Conservation (phyloP, 116 monocot genomes). For the Phalaenopsis hybrid region DNA sequence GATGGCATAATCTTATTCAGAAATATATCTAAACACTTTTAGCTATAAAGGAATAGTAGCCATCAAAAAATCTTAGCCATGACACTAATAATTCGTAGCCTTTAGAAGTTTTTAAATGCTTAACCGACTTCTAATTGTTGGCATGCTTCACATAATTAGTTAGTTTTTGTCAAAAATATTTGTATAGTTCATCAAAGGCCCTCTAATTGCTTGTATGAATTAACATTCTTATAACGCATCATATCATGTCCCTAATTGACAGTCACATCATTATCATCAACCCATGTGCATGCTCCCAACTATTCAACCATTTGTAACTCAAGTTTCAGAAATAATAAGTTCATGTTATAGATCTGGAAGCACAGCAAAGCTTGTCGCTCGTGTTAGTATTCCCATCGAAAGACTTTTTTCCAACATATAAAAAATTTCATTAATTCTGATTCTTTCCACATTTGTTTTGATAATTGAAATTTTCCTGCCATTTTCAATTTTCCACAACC, state of each 20-base stretch:
- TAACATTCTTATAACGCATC: neutral
- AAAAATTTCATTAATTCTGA: neutral
- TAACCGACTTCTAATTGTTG: neutral
- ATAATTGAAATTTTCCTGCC: neutral
- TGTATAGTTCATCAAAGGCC: neutral
- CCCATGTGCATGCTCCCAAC: slow-evolving; percentile 7
- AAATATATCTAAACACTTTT: neutral
- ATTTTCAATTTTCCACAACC: neutral
- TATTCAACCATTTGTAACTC: neutral
- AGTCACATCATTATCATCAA: slow-evolving; percentile 4
- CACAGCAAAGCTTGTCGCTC: neutral
- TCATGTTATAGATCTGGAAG: slow-evolving; percentile 8
- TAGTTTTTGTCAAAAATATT: neutral
- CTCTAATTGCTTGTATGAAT: neutral
- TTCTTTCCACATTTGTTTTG: neutral
- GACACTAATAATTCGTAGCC: neutral
- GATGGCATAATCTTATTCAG: neutral
- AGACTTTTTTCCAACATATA: neutral
- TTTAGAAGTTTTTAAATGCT: neutral
- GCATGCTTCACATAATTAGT: neutral
- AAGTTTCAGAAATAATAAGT: neutral
- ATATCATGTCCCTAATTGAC: neutral
- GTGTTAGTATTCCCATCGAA: neutral
- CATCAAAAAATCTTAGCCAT: too few relatives aligned
- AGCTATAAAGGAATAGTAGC: neutral